Percentiles rank a stretch among this genome's conserved stretches.
Evolutionary conservation across 257 asterid species (phyloP).

Genomic region (Nicotiana otophora): DNA sequence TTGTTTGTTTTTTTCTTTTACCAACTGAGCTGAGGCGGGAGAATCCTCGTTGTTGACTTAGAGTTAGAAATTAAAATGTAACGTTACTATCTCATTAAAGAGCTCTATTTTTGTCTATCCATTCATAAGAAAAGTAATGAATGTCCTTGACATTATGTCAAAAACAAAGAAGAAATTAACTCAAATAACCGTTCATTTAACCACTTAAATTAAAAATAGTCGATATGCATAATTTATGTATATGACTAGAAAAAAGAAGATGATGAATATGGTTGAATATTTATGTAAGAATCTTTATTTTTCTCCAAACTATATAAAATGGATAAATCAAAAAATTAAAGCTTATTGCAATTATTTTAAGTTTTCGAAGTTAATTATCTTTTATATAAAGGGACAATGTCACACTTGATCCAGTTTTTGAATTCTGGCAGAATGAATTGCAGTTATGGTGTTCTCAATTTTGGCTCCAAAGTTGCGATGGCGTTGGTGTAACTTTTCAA

Average conservation of each 20-base stretch:
- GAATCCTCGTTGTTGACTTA: not conserved
- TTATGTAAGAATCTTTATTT: not conserved
- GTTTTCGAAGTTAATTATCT: not conserved
- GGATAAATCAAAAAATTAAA: not conserved
- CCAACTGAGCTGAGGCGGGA: not conserved
- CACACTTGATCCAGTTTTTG: not conserved
- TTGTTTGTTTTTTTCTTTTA: no score
- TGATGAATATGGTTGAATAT: no score
- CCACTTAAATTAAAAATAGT: no score
- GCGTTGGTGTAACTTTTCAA: not conserved
- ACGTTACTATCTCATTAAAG: not conserved
- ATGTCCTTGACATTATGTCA: not conserved
- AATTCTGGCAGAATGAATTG: not conserved
- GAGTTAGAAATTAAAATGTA: not conserved
- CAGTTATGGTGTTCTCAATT: not conserved
- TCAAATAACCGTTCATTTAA: no score
- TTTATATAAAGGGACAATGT: not conserved
- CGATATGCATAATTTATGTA: no score
- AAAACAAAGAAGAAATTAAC: not conserved
- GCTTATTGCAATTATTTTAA: not conserved
- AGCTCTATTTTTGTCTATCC: not conserved
- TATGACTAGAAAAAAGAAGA: no score
- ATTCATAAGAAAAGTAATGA: not conserved
- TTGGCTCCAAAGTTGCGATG: slow-evolving; percentile 1
- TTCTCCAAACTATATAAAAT: not conserved